phyloP scores from a whole-genome alignment of 2,329 filamentous ascomycete genomes.

The Plenodomus biglobosus region DNA sequence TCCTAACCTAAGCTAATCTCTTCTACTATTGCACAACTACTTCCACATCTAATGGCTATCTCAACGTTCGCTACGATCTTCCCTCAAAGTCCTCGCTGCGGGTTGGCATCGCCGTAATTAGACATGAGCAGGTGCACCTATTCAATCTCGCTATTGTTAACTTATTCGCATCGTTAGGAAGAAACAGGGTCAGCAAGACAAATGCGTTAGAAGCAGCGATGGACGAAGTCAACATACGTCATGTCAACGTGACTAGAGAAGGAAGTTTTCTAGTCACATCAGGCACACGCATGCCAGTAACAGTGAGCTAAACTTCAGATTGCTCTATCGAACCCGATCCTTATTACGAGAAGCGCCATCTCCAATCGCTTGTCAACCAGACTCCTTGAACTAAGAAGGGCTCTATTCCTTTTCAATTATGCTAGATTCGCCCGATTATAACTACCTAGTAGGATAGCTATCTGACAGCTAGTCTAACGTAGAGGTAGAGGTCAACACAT shows the following conservation, averaged over 20 bases:
- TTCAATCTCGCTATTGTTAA: conserved; percentile 40
- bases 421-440: conserved; percentile 40
- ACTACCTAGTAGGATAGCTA: conserved; percentile 22
- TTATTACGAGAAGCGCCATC: conserved; percentile 20
- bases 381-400: conserved; percentile 37
- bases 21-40: conserved; percentile 43
- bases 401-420: conserved; percentile 34
- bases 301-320: conserved; percentile 41
- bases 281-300: conserved; percentile 41
- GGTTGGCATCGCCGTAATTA: conserved; percentile 36
- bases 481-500: conserved; percentile 43
- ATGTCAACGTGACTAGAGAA: conserved; percentile 42
- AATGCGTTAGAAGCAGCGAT: conserved; percentile 26
- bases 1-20: conserved; percentile 40
- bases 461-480: conserved; percentile 39
- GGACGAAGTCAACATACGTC: conserved; percentile 43
- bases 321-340: conserved; percentile 15
- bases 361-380: conserved; percentile 17
- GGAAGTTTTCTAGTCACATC: conserved; percentile 41
- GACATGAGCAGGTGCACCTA: conserved; percentile 34
- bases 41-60: conserved; percentile 37
- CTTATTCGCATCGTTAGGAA: conserved; percentile 35
- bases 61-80: conserved; percentile 36
- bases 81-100: conserved; percentile 40
- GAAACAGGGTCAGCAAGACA: conserved; percentile 31